These are phyloP conservation scores for Pestalotiopsis sp. DNA, from an alignment of 2,329 filamentous ascomycete species.

Conservation along the genomic window DNA sequence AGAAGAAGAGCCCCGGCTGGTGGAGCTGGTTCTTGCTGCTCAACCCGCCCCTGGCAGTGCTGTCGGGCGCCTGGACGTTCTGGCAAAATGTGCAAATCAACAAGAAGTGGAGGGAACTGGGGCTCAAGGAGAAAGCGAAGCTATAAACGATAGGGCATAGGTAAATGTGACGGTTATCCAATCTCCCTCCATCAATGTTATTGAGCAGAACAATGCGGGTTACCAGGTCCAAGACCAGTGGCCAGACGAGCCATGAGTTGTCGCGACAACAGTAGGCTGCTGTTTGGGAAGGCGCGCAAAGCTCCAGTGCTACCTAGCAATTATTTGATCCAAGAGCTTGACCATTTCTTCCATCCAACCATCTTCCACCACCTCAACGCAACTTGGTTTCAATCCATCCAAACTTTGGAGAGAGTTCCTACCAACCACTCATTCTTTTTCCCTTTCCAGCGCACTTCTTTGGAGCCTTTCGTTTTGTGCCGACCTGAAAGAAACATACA, in stretches of 20 bases:
- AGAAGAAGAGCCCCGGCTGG: constrained; percentile 71
- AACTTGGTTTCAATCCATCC: background rate
- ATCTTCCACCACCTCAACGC: background rate
- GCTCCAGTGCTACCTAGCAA: background rate
- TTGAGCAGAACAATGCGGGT: background rate
- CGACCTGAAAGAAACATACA: background rate
- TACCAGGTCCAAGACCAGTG: background rate
- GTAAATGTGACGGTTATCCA: background rate
- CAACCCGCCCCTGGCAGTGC: constrained; percentile 75
- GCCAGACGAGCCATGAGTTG: background rate
- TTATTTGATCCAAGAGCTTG: background rate
- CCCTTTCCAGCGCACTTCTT: background rate
- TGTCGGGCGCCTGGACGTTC: constrained; percentile 71
- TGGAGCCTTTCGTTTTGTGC: background rate
- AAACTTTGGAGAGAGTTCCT: background rate
- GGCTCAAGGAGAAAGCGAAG: constrained; percentile 49
- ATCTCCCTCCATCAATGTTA: background rate
- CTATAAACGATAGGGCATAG: constrained; percentile 32
- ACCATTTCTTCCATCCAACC: background rate
- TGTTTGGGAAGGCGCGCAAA: background rate
- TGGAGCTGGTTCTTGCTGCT: constrained; percentile 76
- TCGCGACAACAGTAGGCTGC: background rate
- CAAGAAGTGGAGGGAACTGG: constrained; percentile 67
- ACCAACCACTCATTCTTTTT: background rate
- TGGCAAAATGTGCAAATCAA: constrained; percentile 74